phyloP scores from a whole-genome alignment of 148 eudicot species.

The Silene uniflora region DNA sequence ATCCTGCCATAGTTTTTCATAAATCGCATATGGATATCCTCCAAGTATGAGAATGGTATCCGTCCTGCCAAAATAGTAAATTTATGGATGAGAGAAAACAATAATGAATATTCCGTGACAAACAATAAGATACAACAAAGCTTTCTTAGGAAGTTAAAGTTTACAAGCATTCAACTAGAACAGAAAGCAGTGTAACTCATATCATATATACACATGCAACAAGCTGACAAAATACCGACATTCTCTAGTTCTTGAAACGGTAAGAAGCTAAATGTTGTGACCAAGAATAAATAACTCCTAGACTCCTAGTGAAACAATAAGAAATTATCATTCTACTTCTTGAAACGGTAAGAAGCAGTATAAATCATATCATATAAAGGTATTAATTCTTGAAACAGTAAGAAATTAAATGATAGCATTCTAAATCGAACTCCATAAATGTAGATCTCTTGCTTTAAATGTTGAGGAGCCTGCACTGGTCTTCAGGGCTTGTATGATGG shows the following conservation, averaged over 20 bases:
- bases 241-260: not conserved
- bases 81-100: not conserved
- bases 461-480: not conserved
- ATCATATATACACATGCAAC: not conserved
- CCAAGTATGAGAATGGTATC: slow-evolving; percentile 91
- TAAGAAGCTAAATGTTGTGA: slow-evolving; percentile 2
- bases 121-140: not conserved
- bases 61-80: slow-evolving; percentile 51
- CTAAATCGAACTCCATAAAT: not conserved
- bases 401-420: not conserved
- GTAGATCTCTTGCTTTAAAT: not conserved
- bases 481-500: not conserved
- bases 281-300: not conserved
- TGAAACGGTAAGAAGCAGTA: no score
- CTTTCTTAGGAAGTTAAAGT: not conserved
- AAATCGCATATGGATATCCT: slow-evolving; percentile 95
- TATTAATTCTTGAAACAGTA: no score
- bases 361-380: no score
- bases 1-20: slow-evolving; percentile 93
- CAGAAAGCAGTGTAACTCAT: not conserved
- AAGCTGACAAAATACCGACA: not conserved
- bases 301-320: no score
- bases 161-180: not conserved
- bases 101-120: not conserved
- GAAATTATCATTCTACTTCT: not conserved